Conservation (phyloP, 2,329 filamentous ascomycete species). For the Fusarium domesticum region DNA sequence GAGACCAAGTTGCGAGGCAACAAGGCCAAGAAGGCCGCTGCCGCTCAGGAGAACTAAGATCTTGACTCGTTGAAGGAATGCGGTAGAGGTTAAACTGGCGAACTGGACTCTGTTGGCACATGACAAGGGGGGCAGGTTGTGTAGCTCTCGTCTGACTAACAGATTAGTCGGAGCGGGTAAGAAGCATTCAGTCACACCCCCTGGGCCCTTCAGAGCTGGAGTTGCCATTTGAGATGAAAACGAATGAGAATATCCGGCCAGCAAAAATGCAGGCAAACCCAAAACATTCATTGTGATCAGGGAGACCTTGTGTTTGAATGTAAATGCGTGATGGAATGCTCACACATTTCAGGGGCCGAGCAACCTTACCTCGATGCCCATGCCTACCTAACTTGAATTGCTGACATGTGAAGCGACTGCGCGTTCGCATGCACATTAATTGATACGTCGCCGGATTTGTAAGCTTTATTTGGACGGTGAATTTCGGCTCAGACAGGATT, state of each 20-base stretch:
- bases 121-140: slow-evolving; percentile 21
- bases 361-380: no score
- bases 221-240: slow-evolving; percentile 31
- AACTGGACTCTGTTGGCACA: slow-evolving; percentile 17
- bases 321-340: not conserved
- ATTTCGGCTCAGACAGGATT: no score
- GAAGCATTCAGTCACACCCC: slow-evolving; percentile 27
- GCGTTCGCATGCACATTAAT: no score
- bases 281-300: not conserved
- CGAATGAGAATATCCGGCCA: slow-evolving; percentile 28
- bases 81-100: slow-evolving; percentile 15
- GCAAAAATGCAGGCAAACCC: slow-evolving; percentile 22
- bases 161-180: slow-evolving; percentile 20
- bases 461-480: no score
- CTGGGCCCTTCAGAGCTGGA: slow-evolving; percentile 28
- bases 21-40: slow-evolving; percentile 71
- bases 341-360: no score
- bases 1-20: slow-evolving; percentile 74
- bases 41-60: slow-evolving; percentile 39
- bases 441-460: no score
- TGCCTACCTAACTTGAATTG: no score
- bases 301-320: slow-evolving; percentile 5
- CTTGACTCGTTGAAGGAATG: slow-evolving; percentile 10
- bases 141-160: slow-evolving; percentile 22
- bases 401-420: no score